A percentile compares a stretch with the other conserved stretches of the same genome.
These are phyloP conservation scores for Triticum timopheevii DNA, from an alignment of 176 grass and related monocot genomes.

Conservation along the genomic window DNA sequence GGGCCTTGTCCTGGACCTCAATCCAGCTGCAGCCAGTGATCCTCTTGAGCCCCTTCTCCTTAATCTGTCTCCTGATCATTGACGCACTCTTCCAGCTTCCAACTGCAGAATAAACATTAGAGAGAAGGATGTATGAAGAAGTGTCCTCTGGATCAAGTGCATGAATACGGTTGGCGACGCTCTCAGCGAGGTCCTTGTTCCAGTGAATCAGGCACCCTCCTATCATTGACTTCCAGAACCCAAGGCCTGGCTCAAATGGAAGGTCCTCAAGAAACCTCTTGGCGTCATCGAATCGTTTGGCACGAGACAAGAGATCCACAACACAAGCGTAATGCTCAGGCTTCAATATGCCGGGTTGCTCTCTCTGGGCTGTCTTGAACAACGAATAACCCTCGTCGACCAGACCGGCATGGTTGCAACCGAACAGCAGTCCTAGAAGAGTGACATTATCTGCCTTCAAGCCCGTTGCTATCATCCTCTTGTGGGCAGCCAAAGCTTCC, in stretches of 20 bases:
- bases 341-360: constrained; percentile 50
- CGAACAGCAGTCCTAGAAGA: constrained; percentile 68
- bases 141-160: constrained; percentile 59
- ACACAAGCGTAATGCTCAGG: constrained; percentile 80
- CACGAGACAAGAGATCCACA: constrained; percentile 69
- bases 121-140: constrained; percentile 77
- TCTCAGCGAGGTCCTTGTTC: constrained; percentile 49
- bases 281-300: constrained; percentile 52
- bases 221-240: constrained; percentile 81
- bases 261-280: constrained; percentile 72
- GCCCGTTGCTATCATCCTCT: constrained; percentile 44
- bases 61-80: constrained; percentile 74
- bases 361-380: constrained; percentile 48
- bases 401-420: constrained; percentile 78
- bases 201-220: constrained; percentile 69
- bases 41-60: constrained; percentile 78
- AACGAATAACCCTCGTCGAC: constrained; percentile 61
- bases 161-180: constrained; percentile 40
- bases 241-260: constrained; percentile 69
- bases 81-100: constrained; percentile 68
- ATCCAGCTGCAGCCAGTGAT: constrained; percentile 93
- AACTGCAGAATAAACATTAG: constrained; percentile 71
- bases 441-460: constrained; percentile 52
- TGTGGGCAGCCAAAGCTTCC: constrained; percentile 63
- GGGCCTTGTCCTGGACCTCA: constrained; percentile 63